phyloP scores from a whole-genome alignment of 208 protist genomes.

The Porcisia hertigi region DNA sequence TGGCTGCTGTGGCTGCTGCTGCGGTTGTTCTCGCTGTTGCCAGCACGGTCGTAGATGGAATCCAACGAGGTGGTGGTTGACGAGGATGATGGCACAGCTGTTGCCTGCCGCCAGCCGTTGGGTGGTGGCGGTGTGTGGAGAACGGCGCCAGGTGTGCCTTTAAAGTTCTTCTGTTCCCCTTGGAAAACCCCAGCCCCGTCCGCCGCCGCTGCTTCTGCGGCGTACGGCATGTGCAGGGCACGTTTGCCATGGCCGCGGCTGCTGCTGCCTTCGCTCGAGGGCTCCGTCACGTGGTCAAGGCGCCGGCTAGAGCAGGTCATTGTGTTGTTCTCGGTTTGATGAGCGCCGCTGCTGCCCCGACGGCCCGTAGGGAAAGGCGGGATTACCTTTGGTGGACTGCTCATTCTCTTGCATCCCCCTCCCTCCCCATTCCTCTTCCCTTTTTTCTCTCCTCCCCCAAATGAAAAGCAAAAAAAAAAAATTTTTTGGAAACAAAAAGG shows the following conservation, averaged over 20 bases:
- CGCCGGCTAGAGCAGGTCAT: background rate
- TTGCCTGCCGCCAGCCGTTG: background rate
- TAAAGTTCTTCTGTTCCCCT: background rate
- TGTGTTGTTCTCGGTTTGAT: background rate
- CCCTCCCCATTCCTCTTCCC: too few species aligned
- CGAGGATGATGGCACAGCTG: background rate
- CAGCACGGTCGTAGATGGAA: background rate
- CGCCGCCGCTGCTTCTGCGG: background rate
- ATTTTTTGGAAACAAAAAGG: background rate
- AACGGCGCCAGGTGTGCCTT: background rate
- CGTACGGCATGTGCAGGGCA: background rate
- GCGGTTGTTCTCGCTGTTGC: background rate
- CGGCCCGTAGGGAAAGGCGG: conserved; percentile 1
- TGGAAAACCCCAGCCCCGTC: background rate
- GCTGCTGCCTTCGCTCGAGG: background rate
- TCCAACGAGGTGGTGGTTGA: background rate
- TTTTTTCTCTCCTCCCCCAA: too few species aligned
- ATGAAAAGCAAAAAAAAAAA: too few species aligned
- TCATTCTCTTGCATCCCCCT: background rate
- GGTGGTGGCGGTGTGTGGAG: conserved; percentile 3
- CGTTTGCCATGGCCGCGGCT: background rate
- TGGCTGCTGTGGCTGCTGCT: background rate
- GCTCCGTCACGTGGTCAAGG: background rate
- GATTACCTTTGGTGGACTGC: background rate
- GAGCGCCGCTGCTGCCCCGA: background rate